These are phyloP conservation scores for Quercus mongolica DNA, from an alignment of 306 rosid species.

Conservation along the genomic window DNA sequence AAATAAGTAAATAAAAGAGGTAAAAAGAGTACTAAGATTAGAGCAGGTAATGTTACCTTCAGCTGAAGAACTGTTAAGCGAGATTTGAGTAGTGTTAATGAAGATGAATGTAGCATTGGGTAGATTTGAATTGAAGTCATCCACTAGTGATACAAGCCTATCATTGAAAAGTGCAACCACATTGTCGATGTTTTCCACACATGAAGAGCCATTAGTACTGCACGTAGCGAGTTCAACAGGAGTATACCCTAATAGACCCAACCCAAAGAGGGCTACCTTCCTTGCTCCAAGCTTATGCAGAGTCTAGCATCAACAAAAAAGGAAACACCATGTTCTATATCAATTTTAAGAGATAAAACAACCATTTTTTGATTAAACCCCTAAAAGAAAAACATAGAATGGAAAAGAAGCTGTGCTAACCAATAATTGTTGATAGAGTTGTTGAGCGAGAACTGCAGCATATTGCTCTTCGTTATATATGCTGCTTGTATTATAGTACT, in stretches of 20 bases:
- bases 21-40: background rate
- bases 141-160: background rate
- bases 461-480: constrained; percentile 1
- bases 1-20: too few relatives aligned
- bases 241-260: background rate
- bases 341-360: too few relatives aligned
- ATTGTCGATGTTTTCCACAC: background rate
- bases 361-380: too few relatives aligned
- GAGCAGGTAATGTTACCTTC: background rate
- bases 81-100: background rate
- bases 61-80: too few relatives aligned
- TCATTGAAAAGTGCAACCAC: background rate
- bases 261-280: constrained; percentile 6
- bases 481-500: background rate
- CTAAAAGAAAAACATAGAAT: too few relatives aligned
- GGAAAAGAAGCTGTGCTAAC: background rate
- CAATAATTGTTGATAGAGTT: constrained; percentile 2
- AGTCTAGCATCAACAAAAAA: background rate
- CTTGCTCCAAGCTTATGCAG: constrained; percentile 22
- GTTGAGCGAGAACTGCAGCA: constrained; percentile 7
- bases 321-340: too few relatives aligned
- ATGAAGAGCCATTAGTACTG: background rate
- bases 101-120: background rate
- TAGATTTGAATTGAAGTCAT: background rate
- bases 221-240: background rate